These are phyloP conservation scores for Schizosaccharomyces pombe DNA, from an alignment of 805 yeast species.

Conservation along the genomic window DNA sequence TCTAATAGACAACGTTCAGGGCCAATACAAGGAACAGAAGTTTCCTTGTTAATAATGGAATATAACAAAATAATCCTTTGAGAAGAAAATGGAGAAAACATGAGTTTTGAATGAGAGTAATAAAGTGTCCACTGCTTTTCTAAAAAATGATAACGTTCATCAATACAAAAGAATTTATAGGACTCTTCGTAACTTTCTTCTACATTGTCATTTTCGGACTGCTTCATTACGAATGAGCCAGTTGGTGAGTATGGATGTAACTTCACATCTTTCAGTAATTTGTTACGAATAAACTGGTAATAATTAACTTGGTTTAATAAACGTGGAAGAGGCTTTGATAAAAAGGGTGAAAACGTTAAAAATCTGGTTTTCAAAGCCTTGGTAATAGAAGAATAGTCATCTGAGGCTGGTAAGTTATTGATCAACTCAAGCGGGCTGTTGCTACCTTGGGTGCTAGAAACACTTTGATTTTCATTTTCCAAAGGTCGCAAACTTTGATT, in stretches of 20 bases:
- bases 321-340: neutral
- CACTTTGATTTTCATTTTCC: neutral
- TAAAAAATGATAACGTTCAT: constrained; percentile 6
- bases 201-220: no score
- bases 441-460: neutral
- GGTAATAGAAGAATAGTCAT: neutral
- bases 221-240: no score
- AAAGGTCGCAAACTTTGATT: no score
- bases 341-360: neutral
- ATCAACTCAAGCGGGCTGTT: neutral
- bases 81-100: constrained; percentile 49
- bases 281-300: neutral
- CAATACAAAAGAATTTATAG: neutral
- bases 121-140: constrained; percentile 48
- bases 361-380: neutral
- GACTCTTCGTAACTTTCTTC: no score
- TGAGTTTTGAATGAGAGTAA: constrained; percentile 25
- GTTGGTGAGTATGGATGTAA: no score
- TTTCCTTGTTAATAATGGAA: constrained; percentile 59
- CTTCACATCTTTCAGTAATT: neutral
- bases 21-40: constrained; percentile 80
- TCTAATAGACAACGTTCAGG: constrained; percentile 70
- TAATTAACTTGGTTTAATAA: neutral
- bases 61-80: constrained; percentile 58
- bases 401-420: neutral